A percentile compares a stretch with the other conserved stretches of the same genome.
phyloP scores from a whole-genome alignment of 2,329 filamentous ascomycete species.

The Pseudocercospora macadamiae region DNA sequence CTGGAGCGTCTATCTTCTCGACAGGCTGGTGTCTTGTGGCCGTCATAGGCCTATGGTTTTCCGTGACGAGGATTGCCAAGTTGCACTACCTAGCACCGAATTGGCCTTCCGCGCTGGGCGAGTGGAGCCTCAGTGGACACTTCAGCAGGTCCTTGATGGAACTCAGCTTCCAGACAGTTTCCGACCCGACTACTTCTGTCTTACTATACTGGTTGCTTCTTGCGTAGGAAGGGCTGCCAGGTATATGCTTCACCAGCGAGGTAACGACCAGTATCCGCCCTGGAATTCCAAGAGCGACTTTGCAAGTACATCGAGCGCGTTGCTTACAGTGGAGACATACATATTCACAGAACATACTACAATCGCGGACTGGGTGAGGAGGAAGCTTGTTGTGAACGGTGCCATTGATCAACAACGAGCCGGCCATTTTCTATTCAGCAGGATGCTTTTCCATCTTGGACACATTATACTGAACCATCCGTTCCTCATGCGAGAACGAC shows the following conservation, averaged over 20 bases:
- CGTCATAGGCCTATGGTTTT: constrained; percentile 1
- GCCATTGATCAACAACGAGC: constrained; percentile 9
- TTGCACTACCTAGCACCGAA: constrained; percentile 11
- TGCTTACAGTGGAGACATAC: constrained; percentile 9
- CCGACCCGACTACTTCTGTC: constrained; percentile 6
- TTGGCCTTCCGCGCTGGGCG: constrained; percentile 8
- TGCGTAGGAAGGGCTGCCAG: not conserved
- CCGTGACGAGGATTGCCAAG: constrained; percentile 7
- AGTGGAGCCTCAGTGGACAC: constrained; percentile 1
- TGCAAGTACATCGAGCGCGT: not conserved
- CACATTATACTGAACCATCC: constrained; percentile 18
- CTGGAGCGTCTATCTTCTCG: constrained; percentile 88
- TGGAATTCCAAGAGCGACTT: not conserved
- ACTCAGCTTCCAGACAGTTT: not conserved
- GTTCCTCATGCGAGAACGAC: constrained; percentile 2
- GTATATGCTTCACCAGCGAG: not conserved
- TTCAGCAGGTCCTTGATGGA: constrained; percentile 10
- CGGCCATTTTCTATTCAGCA: constrained; percentile 14
- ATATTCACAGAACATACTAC: not conserved
- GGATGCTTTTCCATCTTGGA: constrained; percentile 8
- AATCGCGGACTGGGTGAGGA: constrained; percentile 6
- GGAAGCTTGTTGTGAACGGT: constrained; percentile 8
- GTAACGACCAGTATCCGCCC: constrained; percentile 1
- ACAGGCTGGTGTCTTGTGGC: constrained; percentile 44
- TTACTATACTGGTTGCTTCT: not conserved